Evolutionary conservation across 2,329 filamentous ascomycete species (phyloP), one percentile per base, ranked within the genome.

Genomic region (Xylaria sp.): DNA sequence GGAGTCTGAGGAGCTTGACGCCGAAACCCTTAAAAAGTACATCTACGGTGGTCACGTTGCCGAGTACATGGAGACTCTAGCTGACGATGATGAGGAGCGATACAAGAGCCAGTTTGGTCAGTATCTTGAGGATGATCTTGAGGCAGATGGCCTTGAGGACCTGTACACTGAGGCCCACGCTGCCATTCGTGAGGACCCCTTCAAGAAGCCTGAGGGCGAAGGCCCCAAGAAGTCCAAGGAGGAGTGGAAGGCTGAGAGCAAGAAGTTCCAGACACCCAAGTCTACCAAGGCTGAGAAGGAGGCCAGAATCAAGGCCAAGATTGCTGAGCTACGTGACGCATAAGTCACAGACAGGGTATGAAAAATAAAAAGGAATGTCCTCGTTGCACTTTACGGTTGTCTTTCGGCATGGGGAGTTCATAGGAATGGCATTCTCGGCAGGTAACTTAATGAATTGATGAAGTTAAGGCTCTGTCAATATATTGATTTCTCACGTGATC

Each of bases 51-150:
- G 96, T 72, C 96, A 99, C 90, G 93, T 99, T 75, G 94, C 95
- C 78, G 96, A 99, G 91, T 99, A 99, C 91, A 99, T 99, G 96
- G 96, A 99, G 92, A 96, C 92, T 69, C 93, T 99, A 75, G 96
- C 96, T 85, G 96, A 99, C 80, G 96, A 99, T 82, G 96, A 99
- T 82, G 96, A 99, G 92, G 96, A 99, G 91, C 94, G 96, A 83
- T 99, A 93, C 93, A 95, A 95, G 90, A 91, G 90, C 79, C 96
- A 99, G 89, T 99, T 99, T 92, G 88, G 91, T 84, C 92, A 96
- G 86, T 99, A 99, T 90, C 92, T 97, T 77, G 95, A 99, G 75
- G 93, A 97, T 81, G 96, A 97, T 79, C 84, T 99, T 75, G 95
- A 98, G 88, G 94, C 96, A 74, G 96, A 98, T 80, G 93, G 92